Evolutionary conservation across 257 asterid genomes (phyloP).

Genomic region (Nicotiana paniculata): DNA sequence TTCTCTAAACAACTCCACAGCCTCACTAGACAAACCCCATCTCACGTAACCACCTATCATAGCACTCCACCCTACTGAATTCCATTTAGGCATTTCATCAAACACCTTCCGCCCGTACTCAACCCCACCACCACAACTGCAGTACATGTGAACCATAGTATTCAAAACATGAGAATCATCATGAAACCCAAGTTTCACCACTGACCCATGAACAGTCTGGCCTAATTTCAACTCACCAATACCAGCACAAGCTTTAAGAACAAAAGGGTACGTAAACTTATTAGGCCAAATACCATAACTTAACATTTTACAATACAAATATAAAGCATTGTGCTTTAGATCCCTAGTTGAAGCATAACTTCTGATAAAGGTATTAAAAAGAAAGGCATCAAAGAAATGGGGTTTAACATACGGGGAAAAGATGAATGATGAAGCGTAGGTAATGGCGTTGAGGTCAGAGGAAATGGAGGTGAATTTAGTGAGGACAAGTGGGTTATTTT

Average conservation of each 20-base stretch:
- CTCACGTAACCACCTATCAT: conserved; percentile 71
- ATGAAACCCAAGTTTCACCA: conserved; percentile 45
- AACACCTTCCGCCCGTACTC: conserved; percentile 46
- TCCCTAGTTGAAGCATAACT: conserved; percentile 47
- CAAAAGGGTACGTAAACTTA: conserved; percentile 70
- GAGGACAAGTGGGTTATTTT: conserved; percentile 53
- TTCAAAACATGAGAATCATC: conserved; percentile 48
- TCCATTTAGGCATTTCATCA: conserved; percentile 47
- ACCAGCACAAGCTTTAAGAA: conserved; percentile 81
- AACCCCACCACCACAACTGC: conserved; percentile 48
- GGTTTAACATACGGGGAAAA: conserved; percentile 41
- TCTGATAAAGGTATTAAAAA: conserved; percentile 62
- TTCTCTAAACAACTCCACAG: conserved; percentile 41
- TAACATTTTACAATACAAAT: conserved; percentile 42
- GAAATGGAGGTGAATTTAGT: conserved; percentile 62
- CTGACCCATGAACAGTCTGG: conserved; percentile 46
- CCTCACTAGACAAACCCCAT: conserved; percentile 56
- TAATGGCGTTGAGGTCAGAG: conserved; percentile 40
- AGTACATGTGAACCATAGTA: conserved; percentile 61
- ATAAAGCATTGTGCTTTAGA: conserved; percentile 32
- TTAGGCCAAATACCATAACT: conserved; percentile 39
- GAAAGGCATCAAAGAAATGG: conserved; percentile 54
- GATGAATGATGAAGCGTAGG: conserved; percentile 52
- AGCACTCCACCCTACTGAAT: conserved; percentile 57
- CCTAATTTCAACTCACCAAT: conserved; percentile 44